Evolutionary conservation across 352 stramenopile genomes (phyloP).

Genomic region (Phytophthora hibernalis): DNA sequence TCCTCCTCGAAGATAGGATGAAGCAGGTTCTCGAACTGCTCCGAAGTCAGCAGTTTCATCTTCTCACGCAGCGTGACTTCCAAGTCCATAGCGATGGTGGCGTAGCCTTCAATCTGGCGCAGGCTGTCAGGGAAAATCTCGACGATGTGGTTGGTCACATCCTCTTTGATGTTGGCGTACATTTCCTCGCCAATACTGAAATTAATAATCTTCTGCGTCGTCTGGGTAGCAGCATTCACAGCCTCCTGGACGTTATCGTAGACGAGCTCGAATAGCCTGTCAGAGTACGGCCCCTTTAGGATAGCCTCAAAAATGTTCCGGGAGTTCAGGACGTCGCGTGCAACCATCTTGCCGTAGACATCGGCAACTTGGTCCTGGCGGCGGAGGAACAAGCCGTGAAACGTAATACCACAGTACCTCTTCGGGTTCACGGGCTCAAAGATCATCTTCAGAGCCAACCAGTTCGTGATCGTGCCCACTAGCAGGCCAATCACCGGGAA

Average conservation of each 20-base stretch:
- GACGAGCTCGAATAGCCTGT: slow-evolving; percentile 88
- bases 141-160: slow-evolving; percentile 90
- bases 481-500: slow-evolving; percentile 94
- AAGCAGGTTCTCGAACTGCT: slow-evolving; percentile 96
- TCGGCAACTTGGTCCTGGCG: slow-evolving; percentile 92
- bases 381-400: slow-evolving; percentile 96
- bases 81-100: slow-evolving; percentile 92
- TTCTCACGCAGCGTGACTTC: slow-evolving; percentile 92
- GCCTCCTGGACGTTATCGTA: slow-evolving; percentile 89
- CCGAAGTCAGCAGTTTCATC: slow-evolving; percentile 90
- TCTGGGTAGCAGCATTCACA: slow-evolving; percentile 77
- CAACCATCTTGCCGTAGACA: slow-evolving; percentile 89
- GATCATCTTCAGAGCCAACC: slow-evolving; percentile 94
- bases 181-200: slow-evolving; percentile 85
- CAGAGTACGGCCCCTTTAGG: slow-evolving; percentile 87
- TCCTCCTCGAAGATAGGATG: slow-evolving; percentile 99
- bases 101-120: slow-evolving; percentile 94
- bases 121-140: slow-evolving; percentile 88
- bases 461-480: slow-evolving; percentile 98
- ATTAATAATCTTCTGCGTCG: slow-evolving; percentile 88
- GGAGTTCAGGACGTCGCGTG: slow-evolving; percentile 86
- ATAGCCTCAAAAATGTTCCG: slow-evolving; percentile 92
- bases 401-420: slow-evolving; percentile 88
- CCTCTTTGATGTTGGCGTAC: slow-evolving; percentile 88
- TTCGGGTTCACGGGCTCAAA: slow-evolving; percentile 91